Evolutionary conservation across 2,329 filamentous ascomycete genomes (phyloP), one percentile per base, ranked within the genome.

Genomic region (Diplodia scrobiculata): DNA sequence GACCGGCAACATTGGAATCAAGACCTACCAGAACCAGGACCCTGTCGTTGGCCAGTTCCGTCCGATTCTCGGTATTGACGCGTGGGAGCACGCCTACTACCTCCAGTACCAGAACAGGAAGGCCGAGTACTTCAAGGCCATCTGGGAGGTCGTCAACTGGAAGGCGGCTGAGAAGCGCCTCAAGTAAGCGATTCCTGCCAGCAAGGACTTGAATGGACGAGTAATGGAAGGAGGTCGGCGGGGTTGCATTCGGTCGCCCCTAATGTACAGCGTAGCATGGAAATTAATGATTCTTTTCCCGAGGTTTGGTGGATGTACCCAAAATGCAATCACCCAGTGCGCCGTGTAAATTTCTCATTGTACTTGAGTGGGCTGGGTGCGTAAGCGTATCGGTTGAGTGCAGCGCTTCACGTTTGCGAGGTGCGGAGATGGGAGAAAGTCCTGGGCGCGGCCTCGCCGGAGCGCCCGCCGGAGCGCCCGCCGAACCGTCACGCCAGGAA

Each of bases 91-190:
- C 81, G 92, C 92, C 63, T 96, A 96, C 84, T 96, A 96, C 82
- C 84, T 97, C 69, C 91, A 97, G 83, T 97, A 97, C 82, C 86
- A 97, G 87, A 97, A 97, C 85, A 89, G 92, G 80, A 97, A 97
- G 87, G 92, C 90, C 67, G 92, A 97, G 83, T 97, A 97, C 84
- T 97, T 97, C 80, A 86, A 86, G 73, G 91, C 91, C 67, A 90
- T 97, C 77, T 97, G 93, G 93, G 91, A 96, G 72, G 92, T 97
- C 59, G 83, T 97, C 79, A 97, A 97, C 87, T 97, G 93, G 93
- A 92, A 92, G 86, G 87, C 90, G 36, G 93, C 92, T 52, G 88
- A 91, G 78, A 87, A 89, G 84, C 87, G 91, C 70, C 92, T 91
- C 75, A 79, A 82, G 73, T 84, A 83, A 77, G 73, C 25, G 11